phyloP scores from a whole-genome alignment of 441 rosid species.

The Adansonia grandidieri region DNA sequence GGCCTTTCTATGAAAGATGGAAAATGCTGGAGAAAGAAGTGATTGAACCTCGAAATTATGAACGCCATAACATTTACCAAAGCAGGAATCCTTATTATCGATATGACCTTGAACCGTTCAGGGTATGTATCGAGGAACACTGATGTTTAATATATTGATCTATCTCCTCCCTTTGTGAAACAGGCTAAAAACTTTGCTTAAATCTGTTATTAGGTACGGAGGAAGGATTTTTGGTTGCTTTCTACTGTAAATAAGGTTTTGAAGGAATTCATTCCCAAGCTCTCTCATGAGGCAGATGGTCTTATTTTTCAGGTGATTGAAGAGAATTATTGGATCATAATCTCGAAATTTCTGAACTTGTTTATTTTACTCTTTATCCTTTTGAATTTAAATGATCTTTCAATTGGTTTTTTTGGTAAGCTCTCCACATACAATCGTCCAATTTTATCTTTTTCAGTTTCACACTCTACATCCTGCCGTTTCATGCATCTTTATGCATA shows the following conservation, averaged over 20 bases:
- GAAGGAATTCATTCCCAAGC: slow-evolving; percentile 91
- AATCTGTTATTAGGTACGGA: slow-evolving; percentile 70
- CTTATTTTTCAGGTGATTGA: slow-evolving; percentile 90
- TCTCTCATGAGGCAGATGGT: slow-evolving; percentile 99
- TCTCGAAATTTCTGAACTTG: background rate
- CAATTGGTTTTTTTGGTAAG: background rate
- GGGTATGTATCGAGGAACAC: slow-evolving; percentile 58
- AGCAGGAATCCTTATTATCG: slow-evolving; percentile 74
- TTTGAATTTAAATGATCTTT: background rate
- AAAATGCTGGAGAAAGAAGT: slow-evolving; percentile 96
- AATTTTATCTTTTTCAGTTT: background rate
- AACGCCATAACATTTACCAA: slow-evolving; percentile 72
- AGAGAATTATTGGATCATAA: slow-evolving; percentile 23
- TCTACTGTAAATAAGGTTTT: slow-evolving; percentile 84
- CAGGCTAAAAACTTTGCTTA: slow-evolving; percentile 33
- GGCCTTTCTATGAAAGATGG: slow-evolving; percentile 97
- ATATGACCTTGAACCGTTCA: slow-evolving; percentile 97
- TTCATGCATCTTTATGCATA: slow-evolving; percentile 5
- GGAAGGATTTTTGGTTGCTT: slow-evolving; percentile 98
- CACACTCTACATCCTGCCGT: background rate
- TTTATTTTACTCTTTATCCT: too few relatives aligned
- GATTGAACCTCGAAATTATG: slow-evolving; percentile 87
- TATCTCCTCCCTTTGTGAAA: slow-evolving; percentile 24
- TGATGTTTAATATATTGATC: background rate
- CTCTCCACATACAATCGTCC: background rate